Conservation (phyloP, 2,329 filamentous ascomycete species). For the Fusarium torulosum region DNA sequence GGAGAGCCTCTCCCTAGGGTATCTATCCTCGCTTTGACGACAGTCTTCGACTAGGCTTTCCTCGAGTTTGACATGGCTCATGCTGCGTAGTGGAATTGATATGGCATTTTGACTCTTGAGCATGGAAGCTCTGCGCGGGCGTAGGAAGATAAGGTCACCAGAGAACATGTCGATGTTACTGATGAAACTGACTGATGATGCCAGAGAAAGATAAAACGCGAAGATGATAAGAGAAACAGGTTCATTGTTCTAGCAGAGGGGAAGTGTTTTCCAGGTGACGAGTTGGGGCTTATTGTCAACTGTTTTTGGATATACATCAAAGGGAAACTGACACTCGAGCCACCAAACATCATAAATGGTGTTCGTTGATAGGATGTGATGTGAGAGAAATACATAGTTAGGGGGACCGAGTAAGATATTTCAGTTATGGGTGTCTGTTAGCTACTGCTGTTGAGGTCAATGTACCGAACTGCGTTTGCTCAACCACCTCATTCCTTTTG, state of each 20-base stretch:
- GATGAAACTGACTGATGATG: background rate
- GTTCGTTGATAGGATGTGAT: background rate
- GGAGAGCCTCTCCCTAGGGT: background rate
- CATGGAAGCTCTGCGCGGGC: background rate
- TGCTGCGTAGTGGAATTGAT: conserved; percentile 35
- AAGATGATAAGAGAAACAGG: background rate
- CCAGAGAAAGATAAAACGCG: no score
- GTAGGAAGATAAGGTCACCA: conserved; percentile 48
- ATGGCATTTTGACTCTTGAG: conserved; percentile 5
- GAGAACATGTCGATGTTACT: conserved; percentile 45
- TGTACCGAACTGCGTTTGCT: background rate
- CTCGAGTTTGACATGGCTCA: background rate
- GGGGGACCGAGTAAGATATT: no score
- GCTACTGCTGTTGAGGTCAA: background rate
- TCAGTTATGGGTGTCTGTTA: no score
- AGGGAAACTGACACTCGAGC: conserved; percentile 9
- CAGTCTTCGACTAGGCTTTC: background rate
- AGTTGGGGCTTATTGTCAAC: conserved; percentile 40
- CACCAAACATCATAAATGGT: background rate
- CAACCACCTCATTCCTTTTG: no score
- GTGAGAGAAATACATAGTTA: background rate
- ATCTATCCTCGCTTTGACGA: background rate
- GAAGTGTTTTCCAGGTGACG: background rate
- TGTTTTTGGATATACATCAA: conserved; percentile 28
- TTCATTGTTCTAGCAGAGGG: background rate